Base-by-base conservation (phyloP, 2,329 filamentous ascomycete species). In the Penicillium sp. region DNA sequence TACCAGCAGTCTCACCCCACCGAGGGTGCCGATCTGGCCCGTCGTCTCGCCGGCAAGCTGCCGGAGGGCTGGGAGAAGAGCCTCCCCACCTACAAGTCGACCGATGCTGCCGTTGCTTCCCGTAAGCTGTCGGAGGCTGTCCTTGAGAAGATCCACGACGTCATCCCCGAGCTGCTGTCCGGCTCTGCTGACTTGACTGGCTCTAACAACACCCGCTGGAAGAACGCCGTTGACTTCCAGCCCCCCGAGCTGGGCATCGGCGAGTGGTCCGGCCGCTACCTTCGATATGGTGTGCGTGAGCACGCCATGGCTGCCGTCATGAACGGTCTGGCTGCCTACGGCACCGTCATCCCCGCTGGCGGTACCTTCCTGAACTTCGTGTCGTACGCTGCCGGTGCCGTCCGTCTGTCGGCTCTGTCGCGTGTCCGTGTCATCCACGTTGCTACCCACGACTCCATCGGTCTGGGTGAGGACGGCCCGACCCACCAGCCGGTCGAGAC, bases 291-390 rank as follows among this genome's bases (percentile, higher is more conserved):
- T 65, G 69, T 72, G 25, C 70, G 70, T 59, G 70, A 73, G 59
- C 70, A 73, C 55, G 68, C 59, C 49, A 73, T 73, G 70, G 69
- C 66, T 50, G 70, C 64, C 35, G 66, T 71, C 54, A 72, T 73
- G 70, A 73, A 73, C 76, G 92, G 92, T 73, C 76, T 98, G 44
- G 80, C 88, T 50, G 92, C 89, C 48, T 98, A 96, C 70, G 92
- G 92, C 57, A 94, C 88, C 61, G 75, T 95, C 62, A 83, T 98
- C 63, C 92, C 92, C 55, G 94, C 89, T 56, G 81, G 81, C 53
- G 92, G 92, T 71, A 96, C 92, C 60, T 98, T 98, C 82, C 77
- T 98, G 56, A 98, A 96, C 84, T 98, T 98, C 69, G 88, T 96
- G 55, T 96, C 90, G 16, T 98, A 98, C 68, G 90, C 86, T 55